Evolutionary conservation across 208 protist species (phyloP).

Genomic region (Wallacemonas sp.): DNA sequence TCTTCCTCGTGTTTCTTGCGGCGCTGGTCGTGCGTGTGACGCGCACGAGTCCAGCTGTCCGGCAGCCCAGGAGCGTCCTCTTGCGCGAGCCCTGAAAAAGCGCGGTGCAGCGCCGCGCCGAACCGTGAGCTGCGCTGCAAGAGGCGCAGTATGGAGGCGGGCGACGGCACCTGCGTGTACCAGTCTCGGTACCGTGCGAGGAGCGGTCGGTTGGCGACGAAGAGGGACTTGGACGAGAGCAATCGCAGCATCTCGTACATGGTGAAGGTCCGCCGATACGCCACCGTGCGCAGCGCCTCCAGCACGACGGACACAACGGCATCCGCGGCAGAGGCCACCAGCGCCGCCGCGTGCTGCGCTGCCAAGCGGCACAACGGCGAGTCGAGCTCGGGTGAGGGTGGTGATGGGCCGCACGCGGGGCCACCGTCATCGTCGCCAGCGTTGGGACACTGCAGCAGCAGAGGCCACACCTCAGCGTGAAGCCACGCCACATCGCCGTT

Average conservation of each 20-base stretch:
- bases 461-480: not conserved
- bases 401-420: not conserved
- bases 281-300: slow-evolving; percentile 38
- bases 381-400: not conserved
- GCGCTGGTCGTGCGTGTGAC: too few species aligned
- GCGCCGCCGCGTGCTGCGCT: slow-evolving; percentile 9
- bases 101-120: slow-evolving; percentile 23
- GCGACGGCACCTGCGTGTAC: slow-evolving; percentile 53
- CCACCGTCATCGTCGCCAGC: not conserved
- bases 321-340: slow-evolving; percentile 18
- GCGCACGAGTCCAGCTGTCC: too few species aligned
- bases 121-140: slow-evolving; percentile 47
- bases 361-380: slow-evolving; percentile 8
- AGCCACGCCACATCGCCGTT: not conserved
- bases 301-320: slow-evolving; percentile 36
- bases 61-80: too few species aligned
- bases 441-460: not conserved
- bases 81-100: slow-evolving; percentile 15
- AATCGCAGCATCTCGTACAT: slow-evolving; percentile 78
- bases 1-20: not conserved
- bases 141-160: slow-evolving; percentile 51
- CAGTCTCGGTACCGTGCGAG: slow-evolving; percentile 49
- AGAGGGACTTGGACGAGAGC: slow-evolving; percentile 41
- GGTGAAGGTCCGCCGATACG: slow-evolving; percentile 57
- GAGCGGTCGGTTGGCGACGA: slow-evolving; percentile 33